phyloP scores from a whole-genome alignment of 768 basidiomycete genomes.

The Amanita thiersii region DNA sequence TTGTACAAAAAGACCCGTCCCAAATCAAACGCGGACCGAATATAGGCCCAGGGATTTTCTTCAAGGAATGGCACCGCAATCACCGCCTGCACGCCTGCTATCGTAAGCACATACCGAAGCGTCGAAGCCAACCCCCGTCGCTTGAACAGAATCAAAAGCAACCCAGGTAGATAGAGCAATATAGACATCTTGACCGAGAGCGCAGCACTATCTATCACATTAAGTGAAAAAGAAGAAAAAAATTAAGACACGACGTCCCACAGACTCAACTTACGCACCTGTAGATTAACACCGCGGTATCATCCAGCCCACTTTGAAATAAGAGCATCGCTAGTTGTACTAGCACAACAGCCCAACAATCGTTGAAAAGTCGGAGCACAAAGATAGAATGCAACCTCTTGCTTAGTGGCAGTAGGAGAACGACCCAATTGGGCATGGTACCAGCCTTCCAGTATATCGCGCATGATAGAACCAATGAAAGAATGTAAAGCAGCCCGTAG shows the following conservation, averaged over 20 bases:
- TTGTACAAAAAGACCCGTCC: conserved; percentile 84
- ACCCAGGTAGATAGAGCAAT: conserved; percentile 82
- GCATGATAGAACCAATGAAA: conserved; percentile 55
- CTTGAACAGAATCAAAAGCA: conserved; percentile 77
- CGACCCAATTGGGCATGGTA: conserved; percentile 60
- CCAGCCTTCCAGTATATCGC: conserved; percentile 59
- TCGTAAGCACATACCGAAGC: conserved; percentile 38
- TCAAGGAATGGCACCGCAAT: conserved; percentile 68
- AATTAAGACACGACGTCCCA: too few species aligned
- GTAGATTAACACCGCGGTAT: conserved; percentile 57
- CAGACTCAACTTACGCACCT: conserved; percentile 58
- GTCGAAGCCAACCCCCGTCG: conserved; percentile 51
- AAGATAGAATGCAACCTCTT: conserved; percentile 94
- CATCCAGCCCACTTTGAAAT: conserved; percentile 52
- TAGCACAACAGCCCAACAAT: conserved; percentile 75
- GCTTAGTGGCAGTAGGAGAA: conserved; percentile 73
- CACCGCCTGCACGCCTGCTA: conserved; percentile 44
- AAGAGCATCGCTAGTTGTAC: conserved; percentile 62
- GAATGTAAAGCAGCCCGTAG: conserved; percentile 68
- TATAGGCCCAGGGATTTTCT: conserved; percentile 53
- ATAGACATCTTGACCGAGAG: conserved; percentile 95
- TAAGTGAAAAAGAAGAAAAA: conserved; percentile 1
- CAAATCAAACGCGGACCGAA: conserved; percentile 77
- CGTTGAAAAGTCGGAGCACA: conserved; percentile 88
- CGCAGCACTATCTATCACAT: conserved; percentile 46